Conservation (phyloP, 352 stramenopile genomes). For the Globisporangium cederbergense region DNA sequence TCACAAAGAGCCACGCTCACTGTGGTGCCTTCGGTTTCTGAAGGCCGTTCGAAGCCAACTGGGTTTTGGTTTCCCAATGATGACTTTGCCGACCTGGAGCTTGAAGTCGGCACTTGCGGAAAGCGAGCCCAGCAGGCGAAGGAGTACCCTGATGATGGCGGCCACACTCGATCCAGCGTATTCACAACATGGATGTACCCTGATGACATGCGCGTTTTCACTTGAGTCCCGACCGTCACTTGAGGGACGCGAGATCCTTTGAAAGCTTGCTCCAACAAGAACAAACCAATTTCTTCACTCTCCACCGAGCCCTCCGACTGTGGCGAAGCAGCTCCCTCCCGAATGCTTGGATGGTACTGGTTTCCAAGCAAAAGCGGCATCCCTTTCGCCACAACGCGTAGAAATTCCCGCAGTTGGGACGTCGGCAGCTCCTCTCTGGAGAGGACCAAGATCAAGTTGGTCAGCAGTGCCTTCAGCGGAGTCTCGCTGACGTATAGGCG, state of each 20-base stretch:
- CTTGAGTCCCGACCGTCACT: constrained; percentile 49
- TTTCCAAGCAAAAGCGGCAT: constrained; percentile 49
- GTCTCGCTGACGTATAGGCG: constrained; percentile 31
- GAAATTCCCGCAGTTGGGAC: constrained; percentile 43
- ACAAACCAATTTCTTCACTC: constrained; percentile 39
- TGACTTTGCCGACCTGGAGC: not conserved
- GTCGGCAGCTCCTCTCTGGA: constrained; percentile 49
- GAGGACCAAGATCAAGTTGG: constrained; percentile 40
- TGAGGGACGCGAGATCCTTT: constrained; percentile 46
- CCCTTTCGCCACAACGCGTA: constrained; percentile 43
- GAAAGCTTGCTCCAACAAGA: constrained; percentile 39
- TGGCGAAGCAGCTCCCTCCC: not conserved
- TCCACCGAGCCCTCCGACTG: not conserved
- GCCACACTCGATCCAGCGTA: constrained; percentile 55
- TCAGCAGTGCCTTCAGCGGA: constrained; percentile 30
- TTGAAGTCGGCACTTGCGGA: constrained; percentile 18
- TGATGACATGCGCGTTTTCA: constrained; percentile 43
- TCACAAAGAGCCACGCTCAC: constrained; percentile 54
- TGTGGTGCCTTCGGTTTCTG: constrained; percentile 5
- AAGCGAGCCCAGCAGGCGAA: constrained; percentile 77
- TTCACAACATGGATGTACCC: constrained; percentile 70
- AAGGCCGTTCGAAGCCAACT: not conserved
- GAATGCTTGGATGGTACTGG: constrained; percentile 12
- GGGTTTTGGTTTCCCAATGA: not conserved
- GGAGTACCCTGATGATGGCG: constrained; percentile 66